phyloP scores from a whole-genome alignment of 108 stramenopile genomes.

The Mayamaea pseudoterrestris region DNA sequence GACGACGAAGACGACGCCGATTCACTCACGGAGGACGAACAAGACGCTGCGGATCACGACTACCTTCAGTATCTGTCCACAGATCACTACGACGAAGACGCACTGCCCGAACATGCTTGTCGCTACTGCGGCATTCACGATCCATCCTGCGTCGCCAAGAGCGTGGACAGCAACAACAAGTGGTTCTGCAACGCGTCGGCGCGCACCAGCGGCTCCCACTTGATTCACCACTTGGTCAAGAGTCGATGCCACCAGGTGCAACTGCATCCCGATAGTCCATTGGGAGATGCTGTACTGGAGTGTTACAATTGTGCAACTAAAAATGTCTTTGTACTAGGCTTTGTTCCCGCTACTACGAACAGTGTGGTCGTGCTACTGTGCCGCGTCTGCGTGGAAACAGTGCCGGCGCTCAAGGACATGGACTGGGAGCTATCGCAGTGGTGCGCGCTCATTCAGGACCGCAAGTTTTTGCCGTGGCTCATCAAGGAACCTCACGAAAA shows the following conservation, averaged over 20 bases:
- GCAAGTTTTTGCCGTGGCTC: conserved; percentile 89
- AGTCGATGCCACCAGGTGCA: conserved; percentile 65
- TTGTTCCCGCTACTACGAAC: conserved; percentile 79
- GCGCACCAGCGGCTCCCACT: conserved; percentile 77
- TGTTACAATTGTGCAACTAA: conserved; percentile 96
- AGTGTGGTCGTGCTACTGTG: conserved; percentile 92
- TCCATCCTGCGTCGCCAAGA: conserved; percentile 86
- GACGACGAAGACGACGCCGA: conserved; percentile 35
- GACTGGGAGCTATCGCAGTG: conserved; percentile 94
- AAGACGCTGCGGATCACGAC: conserved; percentile 36
- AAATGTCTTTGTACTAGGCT: conserved; percentile 96
- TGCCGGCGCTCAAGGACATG: conserved; percentile 92
- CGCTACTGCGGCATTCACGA: conserved; percentile 95
- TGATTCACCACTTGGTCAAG: conserved; percentile 92
- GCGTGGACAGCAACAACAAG: conserved; percentile 84
- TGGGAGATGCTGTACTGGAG: conserved; percentile 91
- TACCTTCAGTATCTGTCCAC: conserved; percentile 11
- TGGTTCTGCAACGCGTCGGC: conserved; percentile 96
- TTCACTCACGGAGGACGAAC: conserved; percentile 27
- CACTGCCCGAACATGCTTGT: conserved; percentile 83
- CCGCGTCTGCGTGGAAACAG: conserved; percentile 90
- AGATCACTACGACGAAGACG: conserved; percentile 72
- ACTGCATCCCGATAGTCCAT: conserved; percentile 81
- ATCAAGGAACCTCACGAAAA: conserved; percentile 73
- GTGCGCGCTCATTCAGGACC: conserved; percentile 92